Evolutionary conservation across 352 stramenopile species (phyloP), one percentile per base, ranked within the genome.

Genomic region (Chrysophaeum taylorii): DNA sequence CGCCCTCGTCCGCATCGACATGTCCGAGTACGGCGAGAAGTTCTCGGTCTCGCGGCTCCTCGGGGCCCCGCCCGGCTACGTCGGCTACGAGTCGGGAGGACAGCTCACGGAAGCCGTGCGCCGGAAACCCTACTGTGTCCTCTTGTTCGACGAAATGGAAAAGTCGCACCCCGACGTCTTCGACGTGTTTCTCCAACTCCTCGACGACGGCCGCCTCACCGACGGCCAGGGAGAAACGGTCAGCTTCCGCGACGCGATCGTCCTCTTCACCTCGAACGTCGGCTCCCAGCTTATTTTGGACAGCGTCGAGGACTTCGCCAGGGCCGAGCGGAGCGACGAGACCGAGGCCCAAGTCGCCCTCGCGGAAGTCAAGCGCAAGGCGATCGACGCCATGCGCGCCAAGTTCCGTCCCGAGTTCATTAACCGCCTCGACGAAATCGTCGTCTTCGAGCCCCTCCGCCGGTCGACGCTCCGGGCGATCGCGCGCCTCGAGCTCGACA

Each of bases 61-160:
- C 38, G 93, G 93, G 41, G 85, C 89, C 21, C 89, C 92, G 15
- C 90, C 93, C 21, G 92, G 92, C 53, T 97, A 97, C 76, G 78
- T 95, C 41, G 87, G 87, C 33, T 96, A 95, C 73, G 93, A 98
- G 64, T 89, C 97, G 82, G 92, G 94, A 37, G 92, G 94, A 27
- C 89, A 94, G 38, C 80, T 98, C 27, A 98, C 94, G 0, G 93
- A 98, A 74, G 93, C 94, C 5, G 86, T 98, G 29, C 85, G 92
- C 50, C 82, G 92, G 42, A 86, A 89, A 18, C 92, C 94, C 16
- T 98, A 98, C 77, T 88, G 91, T 70, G 92, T 98, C 2, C 75
- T 98, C 31, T 76, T 98, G 0, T 97, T 98, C 76, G 93, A 98
- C 75, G 91, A 97, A 79, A 96, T 98, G 79, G 94, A 98, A 75